Evolutionary conservation across 2,329 filamentous ascomycete species (phyloP).

Genomic region (Thelonectria discophora): DNA sequence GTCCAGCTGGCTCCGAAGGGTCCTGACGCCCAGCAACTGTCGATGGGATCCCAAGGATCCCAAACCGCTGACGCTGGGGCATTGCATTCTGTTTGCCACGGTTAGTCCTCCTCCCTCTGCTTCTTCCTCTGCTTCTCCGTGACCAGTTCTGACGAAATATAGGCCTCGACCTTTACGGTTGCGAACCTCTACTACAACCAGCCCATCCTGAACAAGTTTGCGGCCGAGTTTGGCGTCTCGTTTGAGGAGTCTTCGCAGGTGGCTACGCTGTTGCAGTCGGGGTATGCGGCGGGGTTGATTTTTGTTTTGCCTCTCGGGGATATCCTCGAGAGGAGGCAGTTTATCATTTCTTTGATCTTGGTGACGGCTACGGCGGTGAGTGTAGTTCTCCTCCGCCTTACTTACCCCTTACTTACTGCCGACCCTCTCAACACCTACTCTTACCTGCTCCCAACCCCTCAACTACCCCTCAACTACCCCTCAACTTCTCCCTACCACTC

Average conservation of each 20-base stretch:
- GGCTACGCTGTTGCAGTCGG: constrained; percentile 80
- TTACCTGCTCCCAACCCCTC: neutral
- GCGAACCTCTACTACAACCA: constrained; percentile 86
- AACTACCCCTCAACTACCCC: too few relatives aligned
- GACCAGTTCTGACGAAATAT: neutral
- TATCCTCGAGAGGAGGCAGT: constrained; percentile 70
- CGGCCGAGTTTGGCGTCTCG: constrained; percentile 73
- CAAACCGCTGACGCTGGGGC: constrained; percentile 70
- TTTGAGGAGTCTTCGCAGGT: constrained; percentile 74
- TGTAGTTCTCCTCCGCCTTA: constrained; percentile 8
- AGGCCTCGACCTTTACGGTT: constrained; percentile 73
- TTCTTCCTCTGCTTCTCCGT: neutral
- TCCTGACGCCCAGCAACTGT: constrained; percentile 67
- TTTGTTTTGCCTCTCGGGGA: constrained; percentile 82
- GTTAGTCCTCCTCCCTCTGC: constrained; percentile 47
- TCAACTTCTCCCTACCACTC: neutral
- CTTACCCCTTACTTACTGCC: too few relatives aligned
- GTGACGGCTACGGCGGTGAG: constrained; percentile 74
- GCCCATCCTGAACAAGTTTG: constrained; percentile 79
- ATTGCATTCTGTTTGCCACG: constrained; percentile 77
- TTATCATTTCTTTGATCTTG: constrained; percentile 72
- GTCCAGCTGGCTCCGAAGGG: constrained; percentile 32
- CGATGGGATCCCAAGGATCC: constrained; percentile 74
- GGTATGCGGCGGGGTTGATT: constrained; percentile 77
- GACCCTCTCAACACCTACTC: too few relatives aligned